Evolutionary conservation across 768 basidiomycete genomes (phyloP).

Genomic region (Leccinellum luteum): DNA sequence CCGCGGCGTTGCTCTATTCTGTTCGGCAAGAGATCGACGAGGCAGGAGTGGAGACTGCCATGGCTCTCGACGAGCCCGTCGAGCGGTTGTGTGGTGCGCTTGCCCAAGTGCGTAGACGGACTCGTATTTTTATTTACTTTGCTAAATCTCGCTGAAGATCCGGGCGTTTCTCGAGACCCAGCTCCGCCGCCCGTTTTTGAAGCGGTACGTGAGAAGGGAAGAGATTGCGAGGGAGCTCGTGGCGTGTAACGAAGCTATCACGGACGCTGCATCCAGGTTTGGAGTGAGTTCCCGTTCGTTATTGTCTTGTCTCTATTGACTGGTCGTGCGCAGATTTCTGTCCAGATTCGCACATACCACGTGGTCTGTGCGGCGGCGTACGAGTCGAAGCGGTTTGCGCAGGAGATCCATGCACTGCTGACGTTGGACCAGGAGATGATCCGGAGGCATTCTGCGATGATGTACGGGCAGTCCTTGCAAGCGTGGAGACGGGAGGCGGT

Average conservation of each 20-base stretch:
- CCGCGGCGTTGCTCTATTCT: constrained; percentile 63
- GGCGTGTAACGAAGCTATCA: constrained; percentile 50
- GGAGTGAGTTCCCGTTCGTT: constrained; percentile 14
- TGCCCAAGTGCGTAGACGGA: constrained; percentile 40
- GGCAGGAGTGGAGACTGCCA: constrained; percentile 50
- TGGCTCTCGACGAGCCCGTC: constrained; percentile 52
- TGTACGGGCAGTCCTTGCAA: constrained; percentile 5
- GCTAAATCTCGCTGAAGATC: constrained; percentile 35
- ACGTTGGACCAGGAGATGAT: constrained; percentile 18
- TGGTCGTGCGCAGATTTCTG: constrained; percentile 33
- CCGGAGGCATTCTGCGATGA: constrained; percentile 10
- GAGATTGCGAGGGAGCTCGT: constrained; percentile 57
- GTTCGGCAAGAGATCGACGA: constrained; percentile 60
- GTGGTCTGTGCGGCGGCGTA: constrained; percentile 41
- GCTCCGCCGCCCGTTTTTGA: constrained; percentile 67
- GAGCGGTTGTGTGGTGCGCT: constrained; percentile 29
- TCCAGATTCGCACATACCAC: constrained; percentile 54
- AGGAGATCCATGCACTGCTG: constrained; percentile 19
- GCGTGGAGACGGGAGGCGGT: background rate
- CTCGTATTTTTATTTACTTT: background rate
- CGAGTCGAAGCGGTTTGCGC: constrained; percentile 21
- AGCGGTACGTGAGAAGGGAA: constrained; percentile 73
- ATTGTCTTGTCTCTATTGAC: background rate
- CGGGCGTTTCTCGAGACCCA: constrained; percentile 56
- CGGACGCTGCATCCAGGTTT: constrained; percentile 39